Percentiles rank a stretch among this genome's conserved stretches.
Evolutionary conservation across 306 rosid genomes (phyloP).

Genomic region (Sesbania bispinosa): DNA sequence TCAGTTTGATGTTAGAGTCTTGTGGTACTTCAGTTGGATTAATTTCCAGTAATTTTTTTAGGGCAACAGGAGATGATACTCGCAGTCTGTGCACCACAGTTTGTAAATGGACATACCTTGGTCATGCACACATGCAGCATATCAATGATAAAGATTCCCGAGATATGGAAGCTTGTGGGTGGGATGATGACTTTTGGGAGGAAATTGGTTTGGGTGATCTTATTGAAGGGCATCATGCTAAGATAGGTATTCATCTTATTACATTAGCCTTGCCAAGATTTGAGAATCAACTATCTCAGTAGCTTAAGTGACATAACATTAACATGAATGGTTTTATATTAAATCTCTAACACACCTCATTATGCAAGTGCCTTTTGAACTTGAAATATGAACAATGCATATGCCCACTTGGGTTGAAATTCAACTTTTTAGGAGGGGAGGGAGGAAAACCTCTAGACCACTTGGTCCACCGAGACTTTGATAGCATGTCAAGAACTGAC

Average conservation of each 20-base stretch:
- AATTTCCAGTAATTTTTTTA: constrained; percentile 29
- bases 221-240: constrained; percentile 91
- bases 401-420: neutral
- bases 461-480: constrained; percentile 3
- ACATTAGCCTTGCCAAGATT: constrained; percentile 5
- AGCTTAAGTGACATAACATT: neutral
- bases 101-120: constrained; percentile 98
- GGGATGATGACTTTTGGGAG: constrained; percentile 99
- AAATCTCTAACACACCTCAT: neutral
- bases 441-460: neutral
- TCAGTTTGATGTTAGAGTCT: constrained; percentile 24
- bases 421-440: neutral
- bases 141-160: constrained; percentile 63
- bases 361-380: neutral
- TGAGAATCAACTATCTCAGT: constrained; percentile 5
- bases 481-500: neutral
- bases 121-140: constrained; percentile 96
- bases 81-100: constrained; percentile 96
- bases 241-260: constrained; percentile 63
- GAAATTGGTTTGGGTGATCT: constrained; percentile 98
- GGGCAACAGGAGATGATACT: constrained; percentile 97
- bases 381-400: neutral
- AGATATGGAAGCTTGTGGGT: constrained; percentile 95
- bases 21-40: constrained; percentile 19
- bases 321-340: neutral